A percentile compares a stretch with the other conserved stretches of the same genome.
Conservation (phyloP, 2,329 filamentous ascomycete genomes). For the Aspergillus proliferans region DNA sequence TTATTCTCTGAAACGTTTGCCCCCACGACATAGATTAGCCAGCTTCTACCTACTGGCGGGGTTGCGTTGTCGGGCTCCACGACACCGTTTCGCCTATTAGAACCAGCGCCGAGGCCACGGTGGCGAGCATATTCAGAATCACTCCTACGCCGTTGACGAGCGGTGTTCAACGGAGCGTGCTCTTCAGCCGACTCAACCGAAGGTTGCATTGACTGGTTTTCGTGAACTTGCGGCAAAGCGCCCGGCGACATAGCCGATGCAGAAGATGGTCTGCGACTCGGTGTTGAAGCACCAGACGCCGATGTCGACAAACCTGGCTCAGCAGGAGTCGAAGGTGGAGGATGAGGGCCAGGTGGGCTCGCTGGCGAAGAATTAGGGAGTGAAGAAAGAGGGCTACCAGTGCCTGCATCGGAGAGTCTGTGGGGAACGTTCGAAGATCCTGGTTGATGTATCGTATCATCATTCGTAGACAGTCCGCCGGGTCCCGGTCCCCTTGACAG, state of each 20-base stretch:
- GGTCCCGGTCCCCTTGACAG: conserved; percentile 49
- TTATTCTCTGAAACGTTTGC: conserved; percentile 65
- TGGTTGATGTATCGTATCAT: conserved; percentile 50
- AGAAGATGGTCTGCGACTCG: conserved; percentile 42
- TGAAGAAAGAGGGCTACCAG: conserved; percentile 25
- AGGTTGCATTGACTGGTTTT: conserved; percentile 31
- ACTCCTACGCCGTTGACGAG: conserved; percentile 51
- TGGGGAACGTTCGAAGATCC: conserved; percentile 31
- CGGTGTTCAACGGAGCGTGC: conserved; percentile 34
- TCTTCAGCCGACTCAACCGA: conserved; percentile 38
- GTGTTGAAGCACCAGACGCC: conserved; percentile 48
- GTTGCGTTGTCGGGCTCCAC: conserved; percentile 52
- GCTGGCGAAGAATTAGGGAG: conserved; percentile 46
- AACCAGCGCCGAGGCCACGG: conserved; percentile 54
- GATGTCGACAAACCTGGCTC: conserved; percentile 51
- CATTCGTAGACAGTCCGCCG: conserved; percentile 42
- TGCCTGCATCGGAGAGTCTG: conserved; percentile 26
- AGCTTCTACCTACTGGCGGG: conserved; percentile 53
- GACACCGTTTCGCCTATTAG: conserved; percentile 58
- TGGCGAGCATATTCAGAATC: conserved; percentile 54
- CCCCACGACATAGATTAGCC: conserved; percentile 67
- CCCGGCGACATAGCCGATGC: conserved; percentile 39
- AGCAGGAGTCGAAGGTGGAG: conserved; percentile 59
- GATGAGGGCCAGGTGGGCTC: conserved; percentile 52
- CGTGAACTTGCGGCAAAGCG: conserved; percentile 34